Conservation (phyloP, 139 green algal species). For the Ettlia oleoabundans region DNA sequence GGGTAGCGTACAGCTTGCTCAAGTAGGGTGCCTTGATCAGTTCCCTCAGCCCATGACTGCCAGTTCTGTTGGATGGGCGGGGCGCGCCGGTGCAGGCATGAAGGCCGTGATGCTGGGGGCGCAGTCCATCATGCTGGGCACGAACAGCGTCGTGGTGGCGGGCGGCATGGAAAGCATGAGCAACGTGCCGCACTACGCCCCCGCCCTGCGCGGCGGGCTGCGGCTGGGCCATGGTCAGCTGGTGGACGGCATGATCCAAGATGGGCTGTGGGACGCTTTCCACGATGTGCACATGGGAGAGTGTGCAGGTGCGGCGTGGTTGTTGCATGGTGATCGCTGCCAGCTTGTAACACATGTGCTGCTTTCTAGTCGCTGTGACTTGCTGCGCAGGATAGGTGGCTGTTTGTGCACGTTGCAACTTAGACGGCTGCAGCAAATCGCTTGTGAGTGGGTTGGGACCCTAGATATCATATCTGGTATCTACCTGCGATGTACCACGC, state of each 20-base stretch:
- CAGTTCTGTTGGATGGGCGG: no score
- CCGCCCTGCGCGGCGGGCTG: conserved; percentile 55
- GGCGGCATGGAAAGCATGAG: conserved; percentile 95
- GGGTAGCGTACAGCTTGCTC: no score
- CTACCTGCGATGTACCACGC: no score
- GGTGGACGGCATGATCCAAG: conserved; percentile 64
- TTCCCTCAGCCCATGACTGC: no score
- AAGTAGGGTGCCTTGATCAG: no score
- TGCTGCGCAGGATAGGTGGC: no score
- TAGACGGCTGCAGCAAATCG: no score
- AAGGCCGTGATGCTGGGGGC: conserved; percentile 89
- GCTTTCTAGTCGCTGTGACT: no score
- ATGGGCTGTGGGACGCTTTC: conserved; percentile 86
- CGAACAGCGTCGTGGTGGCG: conserved; percentile 76
- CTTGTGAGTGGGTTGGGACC: no score
- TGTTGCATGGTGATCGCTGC: conserved; percentile 63
- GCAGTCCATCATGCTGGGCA: conserved; percentile 74
- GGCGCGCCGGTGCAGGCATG: conserved; percentile 81
- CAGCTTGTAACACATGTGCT: no score
- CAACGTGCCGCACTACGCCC: conserved; percentile 88
- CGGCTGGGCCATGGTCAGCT: conserved; percentile 69
- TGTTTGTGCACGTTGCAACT: no score
- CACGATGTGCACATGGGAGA: conserved; percentile 86
- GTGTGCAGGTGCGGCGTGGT: conserved; percentile 76
- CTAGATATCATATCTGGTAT: no score